Evolutionary conservation across 2,329 filamentous ascomycete genomes (phyloP).

Genomic region (Penicillium sp.): DNA sequence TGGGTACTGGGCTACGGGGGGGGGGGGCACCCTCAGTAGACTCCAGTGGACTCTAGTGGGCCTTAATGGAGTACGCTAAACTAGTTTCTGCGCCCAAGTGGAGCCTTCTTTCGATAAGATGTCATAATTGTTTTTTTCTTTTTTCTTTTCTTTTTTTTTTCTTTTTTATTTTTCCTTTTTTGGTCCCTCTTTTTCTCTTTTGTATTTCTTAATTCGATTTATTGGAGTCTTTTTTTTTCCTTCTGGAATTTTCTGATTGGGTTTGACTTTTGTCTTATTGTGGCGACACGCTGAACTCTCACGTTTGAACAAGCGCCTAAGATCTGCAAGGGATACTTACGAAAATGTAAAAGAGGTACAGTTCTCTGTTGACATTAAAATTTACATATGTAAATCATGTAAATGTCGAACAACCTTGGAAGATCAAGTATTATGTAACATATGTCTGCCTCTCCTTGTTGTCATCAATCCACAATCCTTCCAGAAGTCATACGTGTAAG

Average conservation of each 20-base stretch:
- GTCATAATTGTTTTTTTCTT: slow-evolving; percentile 5
- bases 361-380: background rate
- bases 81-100: slow-evolving; percentile 11
- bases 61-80: background rate
- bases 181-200: background rate
- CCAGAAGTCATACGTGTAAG: slow-evolving; percentile 11
- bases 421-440: background rate
- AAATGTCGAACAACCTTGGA: background rate
- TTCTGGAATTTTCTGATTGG: background rate
- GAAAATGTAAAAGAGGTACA: background rate
- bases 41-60: background rate
- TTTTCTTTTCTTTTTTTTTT: background rate
- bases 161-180: background rate
- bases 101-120: slow-evolving; percentile 9
- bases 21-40: slow-evolving; percentile 1
- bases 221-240: background rate
- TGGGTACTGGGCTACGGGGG: background rate
- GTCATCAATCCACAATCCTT: slow-evolving; percentile 4
- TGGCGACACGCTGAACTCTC: slow-evolving; percentile 7
- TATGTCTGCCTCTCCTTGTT: slow-evolving; percentile 1
- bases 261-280: background rate
- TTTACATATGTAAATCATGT: background rate
- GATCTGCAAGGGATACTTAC: slow-evolving; percentile 9
- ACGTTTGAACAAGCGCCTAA: slow-evolving; percentile 11
- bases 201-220: background rate